These are phyloP conservation scores for Schizothecium vesticola DNA, from an alignment of 495 filamentous ascomycete species.

Conservation along the genomic window DNA sequence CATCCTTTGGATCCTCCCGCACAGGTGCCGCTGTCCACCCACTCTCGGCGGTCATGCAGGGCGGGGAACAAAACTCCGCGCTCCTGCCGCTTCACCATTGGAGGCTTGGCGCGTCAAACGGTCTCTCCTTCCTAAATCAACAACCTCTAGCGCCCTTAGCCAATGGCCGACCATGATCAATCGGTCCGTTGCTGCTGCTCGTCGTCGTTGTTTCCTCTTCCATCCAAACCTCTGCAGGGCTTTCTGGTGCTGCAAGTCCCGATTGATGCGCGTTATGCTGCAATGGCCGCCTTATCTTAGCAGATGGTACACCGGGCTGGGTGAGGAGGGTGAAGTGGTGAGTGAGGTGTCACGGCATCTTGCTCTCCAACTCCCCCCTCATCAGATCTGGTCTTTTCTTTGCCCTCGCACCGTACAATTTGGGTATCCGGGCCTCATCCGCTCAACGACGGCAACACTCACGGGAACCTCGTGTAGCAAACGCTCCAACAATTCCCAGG, in stretches of 20 bases:
- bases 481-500: background rate
- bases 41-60: conserved; percentile 14
- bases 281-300: background rate
- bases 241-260: background rate
- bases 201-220: background rate
- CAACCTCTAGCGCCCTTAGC: background rate
- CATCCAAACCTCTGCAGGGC: background rate
- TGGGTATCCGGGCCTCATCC: background rate
- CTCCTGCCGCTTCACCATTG: background rate
- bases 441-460: background rate
- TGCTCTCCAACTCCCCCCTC: background rate
- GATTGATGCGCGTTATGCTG: background rate
- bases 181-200: conserved; percentile 11
- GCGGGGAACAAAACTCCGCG: conserved; percentile 10
- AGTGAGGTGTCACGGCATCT: background rate
- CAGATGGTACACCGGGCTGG: background rate
- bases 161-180: conserved; percentile 5
- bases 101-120: background rate
- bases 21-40: background rate
- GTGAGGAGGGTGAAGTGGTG: too few relatives aligned
- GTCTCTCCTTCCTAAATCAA: conserved; percentile 18
- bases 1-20: background rate
- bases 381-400: background rate
- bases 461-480: background rate
- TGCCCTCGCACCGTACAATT: background rate